Evolutionary conservation across 441 rosid genomes (phyloP).

Genomic region (Eutrema salsugineum): DNA sequence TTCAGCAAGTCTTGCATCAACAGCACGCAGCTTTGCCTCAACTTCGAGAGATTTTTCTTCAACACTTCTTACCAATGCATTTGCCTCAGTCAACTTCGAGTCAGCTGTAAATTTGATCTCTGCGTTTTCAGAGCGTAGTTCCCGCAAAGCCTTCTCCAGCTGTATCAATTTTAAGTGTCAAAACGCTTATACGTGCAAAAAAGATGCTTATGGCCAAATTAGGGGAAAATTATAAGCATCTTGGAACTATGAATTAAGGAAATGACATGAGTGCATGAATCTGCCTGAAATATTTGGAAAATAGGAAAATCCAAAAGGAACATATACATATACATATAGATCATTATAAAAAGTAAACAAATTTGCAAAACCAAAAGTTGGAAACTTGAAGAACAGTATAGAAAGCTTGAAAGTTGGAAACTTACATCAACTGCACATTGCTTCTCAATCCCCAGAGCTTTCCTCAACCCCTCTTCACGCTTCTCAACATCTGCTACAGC

Average conservation of each 20-base stretch:
- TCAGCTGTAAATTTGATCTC: constrained; percentile 89
- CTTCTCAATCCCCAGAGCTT: constrained; percentile 89
- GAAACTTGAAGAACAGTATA: neutral
- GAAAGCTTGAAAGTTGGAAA: neutral
- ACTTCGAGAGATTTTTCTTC: constrained; percentile 89
- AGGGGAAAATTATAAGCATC: neutral
- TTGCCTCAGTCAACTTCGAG: constrained; percentile 85
- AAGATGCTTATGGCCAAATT: neutral
- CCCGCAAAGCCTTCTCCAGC: constrained; percentile 85
- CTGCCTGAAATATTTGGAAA: no score
- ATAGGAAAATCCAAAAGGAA: no score
- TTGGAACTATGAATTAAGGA: neutral
- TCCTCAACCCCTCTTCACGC: constrained; percentile 77
- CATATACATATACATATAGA: no score
- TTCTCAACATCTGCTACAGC: constrained; percentile 77
- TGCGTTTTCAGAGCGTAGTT: constrained; percentile 85
- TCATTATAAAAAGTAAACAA: no score
- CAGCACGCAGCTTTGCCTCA: constrained; percentile 76
- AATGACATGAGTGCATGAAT: neutral
- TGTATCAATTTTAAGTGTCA: constrained; percentile 32
- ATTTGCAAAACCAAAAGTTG: neutral
- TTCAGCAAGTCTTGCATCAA: constrained; percentile 95
- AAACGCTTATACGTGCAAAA: neutral
- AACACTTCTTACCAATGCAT: constrained; percentile 68
- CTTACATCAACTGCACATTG: constrained; percentile 92